Evolutionary conservation across 805 yeast species (phyloP).

Genomic region (Starmerella scarabaei): DNA sequence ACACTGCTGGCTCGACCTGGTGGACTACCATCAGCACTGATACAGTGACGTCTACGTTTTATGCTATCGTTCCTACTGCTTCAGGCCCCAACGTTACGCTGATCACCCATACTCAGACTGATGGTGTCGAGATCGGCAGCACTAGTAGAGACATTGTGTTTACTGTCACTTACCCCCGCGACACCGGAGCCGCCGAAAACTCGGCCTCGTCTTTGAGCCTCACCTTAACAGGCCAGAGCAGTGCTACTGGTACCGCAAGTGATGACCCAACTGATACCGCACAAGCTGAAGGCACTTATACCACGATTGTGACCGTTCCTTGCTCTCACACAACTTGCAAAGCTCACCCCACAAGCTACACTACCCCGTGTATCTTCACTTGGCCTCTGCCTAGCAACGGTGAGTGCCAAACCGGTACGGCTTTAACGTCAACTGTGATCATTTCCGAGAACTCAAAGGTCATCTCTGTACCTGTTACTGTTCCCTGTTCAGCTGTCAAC

Average conservation of each 20-base stretch:
- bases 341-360: conserved; percentile 3
- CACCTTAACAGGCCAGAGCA: too few species aligned
- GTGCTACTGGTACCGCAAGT: too few species aligned
- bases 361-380: conserved; percentile 8
- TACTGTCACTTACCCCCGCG: too few species aligned
- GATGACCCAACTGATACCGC: too few species aligned
- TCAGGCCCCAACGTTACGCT: too few species aligned
- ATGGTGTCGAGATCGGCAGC: too few species aligned
- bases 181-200: too few species aligned
- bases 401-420: background rate
- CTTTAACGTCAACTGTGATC: background rate
- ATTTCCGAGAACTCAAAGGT: background rate
- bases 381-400: background rate
- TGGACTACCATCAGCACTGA: background rate
- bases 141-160: too few species aligned
- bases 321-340: conserved; percentile 9
- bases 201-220: too few species aligned
- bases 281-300: background rate
- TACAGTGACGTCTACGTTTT: too few species aligned
- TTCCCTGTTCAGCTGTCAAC: background rate
- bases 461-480: background rate
- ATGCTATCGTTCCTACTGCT: too few species aligned
- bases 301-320: conserved; percentile 3
- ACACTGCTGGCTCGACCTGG: conserved; percentile 1
- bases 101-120: too few species aligned